These are phyloP conservation scores for Akanthomyces dipterigenus DNA, from an alignment of 2,329 filamentous ascomycete species.

Conservation along the genomic window DNA sequence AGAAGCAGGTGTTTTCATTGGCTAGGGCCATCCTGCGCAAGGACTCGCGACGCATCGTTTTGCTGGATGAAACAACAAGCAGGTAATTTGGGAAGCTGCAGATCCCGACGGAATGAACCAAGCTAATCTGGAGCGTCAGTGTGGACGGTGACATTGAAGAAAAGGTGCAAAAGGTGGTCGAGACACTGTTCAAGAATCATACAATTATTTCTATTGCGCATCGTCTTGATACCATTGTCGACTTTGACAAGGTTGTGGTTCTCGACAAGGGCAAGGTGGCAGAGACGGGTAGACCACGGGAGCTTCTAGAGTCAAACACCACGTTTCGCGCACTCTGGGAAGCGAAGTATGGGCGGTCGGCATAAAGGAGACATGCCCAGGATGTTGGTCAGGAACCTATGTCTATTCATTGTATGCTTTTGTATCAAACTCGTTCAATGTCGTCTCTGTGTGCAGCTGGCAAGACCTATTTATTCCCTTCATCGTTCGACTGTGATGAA, in stretches of 20 bases:
- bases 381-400: not conserved
- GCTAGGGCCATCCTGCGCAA: slow-evolving; percentile 38
- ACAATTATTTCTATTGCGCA: slow-evolving; percentile 46
- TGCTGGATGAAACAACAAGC: slow-evolving; percentile 37
- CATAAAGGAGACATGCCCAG: not conserved
- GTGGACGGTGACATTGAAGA: slow-evolving; percentile 28
- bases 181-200: slow-evolving; percentile 30
- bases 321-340: slow-evolving; percentile 21
- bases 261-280: slow-evolving; percentile 22
- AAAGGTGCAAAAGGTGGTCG: slow-evolving; percentile 26
- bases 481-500: slow-evolving; percentile 42
- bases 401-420: not conserved
- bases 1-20: slow-evolving; percentile 45
- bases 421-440: not conserved
- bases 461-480: slow-evolving; percentile 7
- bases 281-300: slow-evolving; percentile 20
- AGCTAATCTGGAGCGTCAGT: slow-evolving; percentile 15
- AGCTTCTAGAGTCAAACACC: slow-evolving; percentile 16
- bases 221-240: slow-evolving; percentile 35
- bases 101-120: not conserved
- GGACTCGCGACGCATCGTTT: slow-evolving; percentile 31
- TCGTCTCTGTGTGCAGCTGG: not conserved
- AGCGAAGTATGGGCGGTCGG: slow-evolving; percentile 19
- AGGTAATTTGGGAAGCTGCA: slow-evolving; percentile 20
- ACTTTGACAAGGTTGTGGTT: slow-evolving; percentile 23